Evolutionary conservation across 352 stramenopile species (phyloP).

Genomic region (Globisporangium radiosum): DNA sequence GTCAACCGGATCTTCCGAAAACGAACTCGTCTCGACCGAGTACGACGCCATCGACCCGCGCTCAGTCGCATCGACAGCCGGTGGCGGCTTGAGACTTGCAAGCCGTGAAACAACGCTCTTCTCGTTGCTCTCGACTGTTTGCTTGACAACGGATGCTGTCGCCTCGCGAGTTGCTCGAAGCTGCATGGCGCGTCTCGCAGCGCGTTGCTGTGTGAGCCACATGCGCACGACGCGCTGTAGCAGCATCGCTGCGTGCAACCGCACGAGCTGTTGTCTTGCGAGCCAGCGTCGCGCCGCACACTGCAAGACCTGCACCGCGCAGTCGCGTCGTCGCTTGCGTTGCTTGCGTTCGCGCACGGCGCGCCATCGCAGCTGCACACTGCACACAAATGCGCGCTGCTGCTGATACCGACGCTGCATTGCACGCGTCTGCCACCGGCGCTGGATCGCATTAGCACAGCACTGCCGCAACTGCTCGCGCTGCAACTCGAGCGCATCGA

Average conservation of each 20-base stretch:
- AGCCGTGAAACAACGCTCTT: constrained; percentile 4
- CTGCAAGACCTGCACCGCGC: constrained; percentile 32
- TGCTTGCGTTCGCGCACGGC: constrained; percentile 41
- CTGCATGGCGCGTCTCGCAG: not conserved
- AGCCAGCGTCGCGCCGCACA: constrained; percentile 23
- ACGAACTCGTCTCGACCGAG: constrained; percentile 15
- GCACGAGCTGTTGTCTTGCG: constrained; percentile 16
- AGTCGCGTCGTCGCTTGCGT: constrained; percentile 21
- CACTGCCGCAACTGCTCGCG: constrained; percentile 26
- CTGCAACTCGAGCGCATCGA: constrained; percentile 52
- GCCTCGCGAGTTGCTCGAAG: not conserved
- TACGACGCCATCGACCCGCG: constrained; percentile 14
- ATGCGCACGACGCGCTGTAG: constrained; percentile 25
- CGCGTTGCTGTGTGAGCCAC: constrained; percentile 11
- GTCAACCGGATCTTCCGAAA: constrained; percentile 15
- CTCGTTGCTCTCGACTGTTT: not conserved
- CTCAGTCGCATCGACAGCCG: constrained; percentile 9
- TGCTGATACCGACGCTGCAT: constrained; percentile 25
- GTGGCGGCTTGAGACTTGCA: not conserved
- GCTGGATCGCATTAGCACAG: constrained; percentile 39
- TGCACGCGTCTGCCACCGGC: constrained; percentile 29
- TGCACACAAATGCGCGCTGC: constrained; percentile 27
- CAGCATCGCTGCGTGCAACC: constrained; percentile 3
- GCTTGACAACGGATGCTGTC: not conserved
- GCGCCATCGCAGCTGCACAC: constrained; percentile 52